Percentiles rank a stretch among this genome's conserved stretches.
Evolutionary conservation across 116 monocot genomes (phyloP).

Genomic region (Phalaenopsis hybrid): DNA sequence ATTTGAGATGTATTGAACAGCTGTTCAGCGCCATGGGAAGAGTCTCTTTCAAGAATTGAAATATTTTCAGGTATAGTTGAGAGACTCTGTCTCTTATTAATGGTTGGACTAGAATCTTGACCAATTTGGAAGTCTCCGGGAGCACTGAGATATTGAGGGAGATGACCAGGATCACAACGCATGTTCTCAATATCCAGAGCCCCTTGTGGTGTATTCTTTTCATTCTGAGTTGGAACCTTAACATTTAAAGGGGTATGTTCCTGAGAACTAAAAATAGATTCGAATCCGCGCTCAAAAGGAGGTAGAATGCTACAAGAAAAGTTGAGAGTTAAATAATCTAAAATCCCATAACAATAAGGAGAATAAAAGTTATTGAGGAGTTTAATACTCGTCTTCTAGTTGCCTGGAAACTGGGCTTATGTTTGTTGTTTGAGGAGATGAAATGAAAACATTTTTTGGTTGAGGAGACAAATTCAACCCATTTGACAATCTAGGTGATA

Average conservation of each 20-base stretch:
- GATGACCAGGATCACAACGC: conserved; percentile 28
- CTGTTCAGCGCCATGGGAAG: not conserved
- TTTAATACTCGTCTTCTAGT: conserved; percentile 60
- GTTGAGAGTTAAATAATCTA: not conserved
- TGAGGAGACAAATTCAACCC: conserved; percentile 24
- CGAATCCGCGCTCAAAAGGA: conserved; percentile 26
- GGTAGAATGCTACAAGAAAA: conserved; percentile 40
- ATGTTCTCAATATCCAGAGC: conserved; percentile 34
- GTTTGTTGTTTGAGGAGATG: conserved; percentile 17
- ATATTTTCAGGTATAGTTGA: conserved; percentile 35
- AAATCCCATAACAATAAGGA: not conserved
- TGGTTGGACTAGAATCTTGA: conserved; percentile 12
- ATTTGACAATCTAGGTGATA: conserved; percentile 17
- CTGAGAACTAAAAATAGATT: conserved; percentile 13
- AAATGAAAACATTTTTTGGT: conserved; percentile 11
- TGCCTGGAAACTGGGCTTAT: conserved; percentile 18
- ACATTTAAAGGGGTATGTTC: not conserved
- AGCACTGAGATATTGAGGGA: conserved; percentile 11
- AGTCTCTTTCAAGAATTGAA: conserved; percentile 21
- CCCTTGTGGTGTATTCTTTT: conserved; percentile 8
- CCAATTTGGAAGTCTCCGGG: conserved; percentile 11
- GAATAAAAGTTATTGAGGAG: not conserved
- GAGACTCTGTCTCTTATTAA: conserved; percentile 12
- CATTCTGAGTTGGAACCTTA: conserved; percentile 16
- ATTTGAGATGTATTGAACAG: conserved; percentile 17